Percentiles rank a stretch among this genome's conserved stretches.
Conservation (phyloP, 2,329 filamentous ascomycete species). For the Hortaea sp. region DNA sequence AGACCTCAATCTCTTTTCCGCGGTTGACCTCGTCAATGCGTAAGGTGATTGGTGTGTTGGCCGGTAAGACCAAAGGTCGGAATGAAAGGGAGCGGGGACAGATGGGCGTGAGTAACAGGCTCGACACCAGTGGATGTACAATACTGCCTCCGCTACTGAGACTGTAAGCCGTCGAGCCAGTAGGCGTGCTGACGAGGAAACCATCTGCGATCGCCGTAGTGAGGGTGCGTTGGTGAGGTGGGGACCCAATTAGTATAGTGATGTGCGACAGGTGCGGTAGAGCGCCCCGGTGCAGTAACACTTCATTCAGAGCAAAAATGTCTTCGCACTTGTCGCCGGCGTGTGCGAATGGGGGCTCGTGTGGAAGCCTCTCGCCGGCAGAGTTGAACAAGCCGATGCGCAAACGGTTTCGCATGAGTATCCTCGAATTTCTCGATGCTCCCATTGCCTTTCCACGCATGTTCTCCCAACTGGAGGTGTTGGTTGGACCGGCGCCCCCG, state of each 20-base stretch:
- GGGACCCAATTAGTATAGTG: conserved; percentile 69
- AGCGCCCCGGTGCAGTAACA: conserved; percentile 82
- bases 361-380: conserved; percentile 43
- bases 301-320: conserved; percentile 79
- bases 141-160: conserved; percentile 89
- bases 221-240: conserved; percentile 57
- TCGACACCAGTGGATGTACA: conserved; percentile 83
- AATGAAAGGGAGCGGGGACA: conserved; percentile 88
- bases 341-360: conserved; percentile 23
- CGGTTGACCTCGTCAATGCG: conserved; percentile 58
- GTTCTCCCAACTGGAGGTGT: conserved; percentile 54
- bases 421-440: conserved; percentile 59
- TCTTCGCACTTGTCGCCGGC: conserved; percentile 28
- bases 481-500: conserved; percentile 5
- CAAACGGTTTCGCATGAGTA: conserved; percentile 77
- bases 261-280: conserved; percentile 86
- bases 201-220: conserved; percentile 93
- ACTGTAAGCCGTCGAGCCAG: conserved; percentile 89
- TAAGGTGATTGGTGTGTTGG: conserved; percentile 74
- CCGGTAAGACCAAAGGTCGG: conserved; percentile 77
- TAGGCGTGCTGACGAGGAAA: conserved; percentile 87
- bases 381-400: conserved; percentile 75
- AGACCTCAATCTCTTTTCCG: conserved; percentile 40
- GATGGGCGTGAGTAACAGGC: conserved; percentile 84
- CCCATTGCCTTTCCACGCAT: conserved; percentile 76